Base-by-base conservation (phyloP, 768 basidiomycete species). In the Galerina marginata region DNA sequence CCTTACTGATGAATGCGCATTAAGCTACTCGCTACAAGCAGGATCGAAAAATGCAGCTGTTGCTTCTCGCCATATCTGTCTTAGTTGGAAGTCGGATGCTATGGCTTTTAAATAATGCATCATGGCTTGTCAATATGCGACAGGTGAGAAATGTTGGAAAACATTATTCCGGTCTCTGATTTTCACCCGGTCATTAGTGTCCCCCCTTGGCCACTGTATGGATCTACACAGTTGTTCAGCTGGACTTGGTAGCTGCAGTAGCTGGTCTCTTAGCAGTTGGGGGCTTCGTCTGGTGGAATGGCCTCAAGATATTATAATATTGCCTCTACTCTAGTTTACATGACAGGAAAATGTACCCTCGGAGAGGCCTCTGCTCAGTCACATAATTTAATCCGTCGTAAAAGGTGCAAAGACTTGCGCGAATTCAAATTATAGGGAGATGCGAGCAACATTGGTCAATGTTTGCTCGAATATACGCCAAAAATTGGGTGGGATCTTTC, bases 381-480 rank as follows among this genome's bases (percentile, higher is more conserved):
- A 43, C 33, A 20, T 38, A 50, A 45, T 46, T 37, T 39, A 56
- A 10, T 14, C 9, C 26, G 9, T 47, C 25, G 36, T 36, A 48
- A 20, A 44, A 55, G 42, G 49, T 54, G 26, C 5, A 38, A 20
- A 9, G 10, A 36, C 47, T 39, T n/a, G 7, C 29, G 44, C 58
- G 49, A 51, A 54, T 37, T 29, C 54, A 52, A 20, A 59, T 37
- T 29, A 52, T 23, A 40, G 2, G 26, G 51, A 39, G 40, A 37
- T 46, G 39, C 46, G 54, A 60, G 45, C 20, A 20, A 20, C 20
- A 20, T 20, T 20, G 20, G 63, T 80, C 65, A 48, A 77, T 91
- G 40, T 91, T 66, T 83, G 90, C 89, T 88, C 87, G 85, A 88
- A 79, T 73, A 91, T 91, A 91, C 90, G 87, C 90, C 89, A 74